Evolutionary conservation across 2,329 filamentous ascomycete species (phyloP), one percentile per base, ranked within the genome.

Genomic region (Acephala macrosclerotiorum): DNA sequence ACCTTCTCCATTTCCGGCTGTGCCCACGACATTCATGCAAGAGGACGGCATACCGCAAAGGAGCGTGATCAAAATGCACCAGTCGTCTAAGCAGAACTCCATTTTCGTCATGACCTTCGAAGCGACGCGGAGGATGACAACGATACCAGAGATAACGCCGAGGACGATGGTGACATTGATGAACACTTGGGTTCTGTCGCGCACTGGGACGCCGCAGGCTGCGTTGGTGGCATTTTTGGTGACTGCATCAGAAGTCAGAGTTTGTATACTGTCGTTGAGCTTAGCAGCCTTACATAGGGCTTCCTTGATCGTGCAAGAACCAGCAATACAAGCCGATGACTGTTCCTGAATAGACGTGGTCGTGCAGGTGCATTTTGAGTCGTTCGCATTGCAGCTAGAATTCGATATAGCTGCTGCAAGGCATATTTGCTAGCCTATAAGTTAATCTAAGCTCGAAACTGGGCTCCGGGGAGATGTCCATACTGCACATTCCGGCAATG

Each of bases 281-380:
- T 18, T 22, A 38, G 55, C 11, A 65, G 53, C 35, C 72, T 63
- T 71, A 79, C 78, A 73, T 36, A 82, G 65, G 9, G 74, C 69
- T 64, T 82, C 75, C 20, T 73, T 75, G 38, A 80, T 71, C 0
- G 77, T 80, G 69, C 79, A 80, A 35, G 66, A 75, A n/a, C 72
- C 42, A 7, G 64, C 14, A 3, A 81, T 75, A 53, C 80, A 82
- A 12, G 67, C 42, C 11, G 75, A 72, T 4, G 81, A 71, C 25
- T 72, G 67, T 0, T 64, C 67, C 26, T 75, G 77, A 35, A 81
- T 73, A 2, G 71, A 67, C 1, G 63, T 60, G 65, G 80, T 75
- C 1, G 71, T 76, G 67, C 80, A 82, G 26, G 81, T 73, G 63
- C 80, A 82, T 22, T 73, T 72, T 51, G 75, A 73, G 62, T 81